Evolutionary conservation across 2,329 filamentous ascomycete genomes (phyloP).

Genomic region (Fonsecaea multimorphosa): DNA sequence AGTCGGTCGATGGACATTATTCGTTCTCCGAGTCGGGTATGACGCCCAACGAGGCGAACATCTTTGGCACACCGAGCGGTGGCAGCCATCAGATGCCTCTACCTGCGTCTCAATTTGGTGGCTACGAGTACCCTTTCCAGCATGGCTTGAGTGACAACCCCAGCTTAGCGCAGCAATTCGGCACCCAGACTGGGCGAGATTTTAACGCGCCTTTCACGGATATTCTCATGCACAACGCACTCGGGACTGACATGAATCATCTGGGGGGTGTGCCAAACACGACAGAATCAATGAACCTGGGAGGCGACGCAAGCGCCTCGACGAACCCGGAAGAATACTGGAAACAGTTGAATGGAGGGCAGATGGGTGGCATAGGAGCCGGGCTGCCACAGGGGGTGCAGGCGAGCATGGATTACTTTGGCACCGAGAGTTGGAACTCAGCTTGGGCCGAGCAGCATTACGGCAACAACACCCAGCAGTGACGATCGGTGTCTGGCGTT

Average conservation of each 20-base stretch:
- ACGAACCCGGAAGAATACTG: slow-evolving; percentile 33
- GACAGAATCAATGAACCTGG: slow-evolving; percentile 17
- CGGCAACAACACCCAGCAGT: slow-evolving; percentile 8
- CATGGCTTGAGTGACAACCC: slow-evolving; percentile 23
- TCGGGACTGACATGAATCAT: slow-evolving; percentile 20
- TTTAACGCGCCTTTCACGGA: slow-evolving; percentile 31
- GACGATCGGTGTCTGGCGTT: background rate
- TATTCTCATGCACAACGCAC: slow-evolving; percentile 29
- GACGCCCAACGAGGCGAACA: slow-evolving; percentile 17
- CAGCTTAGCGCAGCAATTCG: slow-evolving; percentile 17
- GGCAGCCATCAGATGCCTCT: slow-evolving; percentile 32
- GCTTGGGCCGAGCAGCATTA: slow-evolving; percentile 27
- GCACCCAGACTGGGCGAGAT: slow-evolving; percentile 9
- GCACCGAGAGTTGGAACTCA: slow-evolving; percentile 27
- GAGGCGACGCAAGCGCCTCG: slow-evolving; percentile 1
- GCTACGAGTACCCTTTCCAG: slow-evolving; percentile 26
- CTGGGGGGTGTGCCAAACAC: slow-evolving; percentile 16
- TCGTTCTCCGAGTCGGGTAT: slow-evolving; percentile 26
- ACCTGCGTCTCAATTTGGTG: slow-evolving; percentile 3
- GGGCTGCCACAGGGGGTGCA: slow-evolving; percentile 27
- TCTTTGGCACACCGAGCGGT: slow-evolving; percentile 40
- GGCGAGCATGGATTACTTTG: slow-evolving; percentile 35
- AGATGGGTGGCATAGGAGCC: slow-evolving; percentile 15
- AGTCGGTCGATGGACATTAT: slow-evolving; percentile 32
- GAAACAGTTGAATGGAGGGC: slow-evolving; percentile 26